Percentiles rank a stretch among this genome's conserved stretches.
Conservation (phyloP, 805 yeast species). For the Cyberlindnera petersonii region DNA sequence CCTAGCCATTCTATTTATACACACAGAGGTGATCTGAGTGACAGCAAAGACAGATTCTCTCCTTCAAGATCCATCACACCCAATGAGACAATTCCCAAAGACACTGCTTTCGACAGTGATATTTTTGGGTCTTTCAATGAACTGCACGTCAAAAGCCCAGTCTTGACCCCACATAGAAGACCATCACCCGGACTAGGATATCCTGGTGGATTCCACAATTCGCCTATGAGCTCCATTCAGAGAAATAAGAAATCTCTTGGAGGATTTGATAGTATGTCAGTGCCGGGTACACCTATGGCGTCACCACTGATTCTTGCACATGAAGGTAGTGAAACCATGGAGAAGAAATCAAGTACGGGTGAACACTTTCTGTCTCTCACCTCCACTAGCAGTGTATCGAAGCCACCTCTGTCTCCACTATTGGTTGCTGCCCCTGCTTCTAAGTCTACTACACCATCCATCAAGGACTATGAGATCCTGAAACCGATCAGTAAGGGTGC, state of each 20-base stretch:
- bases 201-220: slow-evolving; percentile 28
- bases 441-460: slow-evolving; percentile 57
- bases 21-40: slow-evolving; percentile 9
- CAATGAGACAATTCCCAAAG: slow-evolving; percentile 31
- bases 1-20: slow-evolving; percentile 29
- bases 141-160: slow-evolving; percentile 28
- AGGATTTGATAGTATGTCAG: slow-evolving; percentile 21
- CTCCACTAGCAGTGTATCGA: slow-evolving; percentile 28
- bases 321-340: slow-evolving; percentile 32
- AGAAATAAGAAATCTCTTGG: slow-evolving; percentile 36
- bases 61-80: slow-evolving; percentile 44
- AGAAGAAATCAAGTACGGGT: slow-evolving; percentile 25
- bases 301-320: slow-evolving; percentile 54
- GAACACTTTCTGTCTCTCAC: slow-evolving; percentile 28
- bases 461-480: slow-evolving; percentile 82
- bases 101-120: slow-evolving; percentile 15
- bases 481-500: slow-evolving; percentile 97
- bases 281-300: slow-evolving; percentile 42
- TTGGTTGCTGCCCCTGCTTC: slow-evolving; percentile 60
- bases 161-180: slow-evolving; percentile 30
- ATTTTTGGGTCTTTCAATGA: slow-evolving; percentile 22
- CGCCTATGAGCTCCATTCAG: slow-evolving; percentile 61
- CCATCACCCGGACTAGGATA: slow-evolving; percentile 22
- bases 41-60: slow-evolving; percentile 20
- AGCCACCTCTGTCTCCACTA: slow-evolving; percentile 78